A percentile compares a stretch with the other conserved stretches of the same genome.
These are phyloP conservation scores for Termitomyces sp. DNA, from an alignment of 1,284 basidiomycete species.

Conservation along the genomic window DNA sequence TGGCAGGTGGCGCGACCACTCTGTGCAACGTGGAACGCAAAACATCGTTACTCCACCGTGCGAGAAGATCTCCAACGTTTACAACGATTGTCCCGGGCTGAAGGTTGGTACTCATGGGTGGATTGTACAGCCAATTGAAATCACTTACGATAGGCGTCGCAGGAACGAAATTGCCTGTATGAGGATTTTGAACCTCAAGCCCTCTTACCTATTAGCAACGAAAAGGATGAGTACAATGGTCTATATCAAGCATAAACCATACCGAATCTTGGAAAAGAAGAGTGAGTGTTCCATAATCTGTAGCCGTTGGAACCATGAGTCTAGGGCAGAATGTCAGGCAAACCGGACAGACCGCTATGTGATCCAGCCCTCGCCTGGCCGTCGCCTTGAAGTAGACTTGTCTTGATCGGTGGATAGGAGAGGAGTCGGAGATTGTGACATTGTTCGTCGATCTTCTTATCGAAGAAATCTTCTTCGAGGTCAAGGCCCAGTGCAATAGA, in stretches of 20 bases:
- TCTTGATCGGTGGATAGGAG: slow-evolving; percentile 69
- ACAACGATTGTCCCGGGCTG: slow-evolving; percentile 78
- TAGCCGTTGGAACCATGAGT: not conserved
- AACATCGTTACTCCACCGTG: slow-evolving; percentile 81
- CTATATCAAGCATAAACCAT: slow-evolving; percentile 4
- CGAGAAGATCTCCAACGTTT: slow-evolving; percentile 79
- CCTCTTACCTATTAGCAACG: slow-evolving; percentile 63
- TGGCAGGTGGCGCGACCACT: slow-evolving; percentile 67
- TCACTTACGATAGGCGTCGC: slow-evolving; percentile 68
- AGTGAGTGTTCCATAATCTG: slow-evolving; percentile 81
- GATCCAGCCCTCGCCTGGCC: slow-evolving; percentile 78
- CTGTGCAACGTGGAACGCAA: slow-evolving; percentile 77
- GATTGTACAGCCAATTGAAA: slow-evolving; percentile 3
- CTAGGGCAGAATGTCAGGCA: not conserved
- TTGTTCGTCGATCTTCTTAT: slow-evolving; percentile 67
- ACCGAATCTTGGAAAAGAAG: slow-evolving; percentile 80
- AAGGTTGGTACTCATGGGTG: slow-evolving; percentile 11
- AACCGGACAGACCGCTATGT: slow-evolving; percentile 55
- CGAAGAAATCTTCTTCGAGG: slow-evolving; percentile 70
- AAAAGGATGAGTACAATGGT: not conserved
- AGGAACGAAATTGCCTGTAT: slow-evolving; percentile 64
- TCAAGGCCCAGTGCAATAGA: slow-evolving; percentile 76
- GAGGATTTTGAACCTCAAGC: slow-evolving; percentile 76
- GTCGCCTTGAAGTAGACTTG: slow-evolving; percentile 50
- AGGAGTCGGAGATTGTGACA: slow-evolving; percentile 74